Percentiles rank a stretch among this genome's conserved stretches.
Conservation (phyloP, 179 eudicot genomes). For the Heliamphora pulchella region DNA sequence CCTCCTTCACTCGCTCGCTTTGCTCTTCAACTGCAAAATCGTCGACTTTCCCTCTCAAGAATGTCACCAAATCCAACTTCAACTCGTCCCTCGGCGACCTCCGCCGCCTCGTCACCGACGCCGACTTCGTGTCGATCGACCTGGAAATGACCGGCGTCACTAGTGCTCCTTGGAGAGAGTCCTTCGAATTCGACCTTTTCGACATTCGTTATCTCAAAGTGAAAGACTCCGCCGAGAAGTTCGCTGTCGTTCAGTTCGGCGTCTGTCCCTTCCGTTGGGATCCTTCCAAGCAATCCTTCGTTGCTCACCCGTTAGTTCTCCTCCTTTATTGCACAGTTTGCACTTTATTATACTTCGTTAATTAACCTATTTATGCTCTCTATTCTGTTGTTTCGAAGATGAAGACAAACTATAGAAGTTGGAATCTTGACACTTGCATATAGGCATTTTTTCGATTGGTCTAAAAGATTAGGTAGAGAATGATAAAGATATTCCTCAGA, state of each 20-base stretch:
- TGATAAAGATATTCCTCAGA: too few relatives aligned
- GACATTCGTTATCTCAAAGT: slow-evolving; percentile 75
- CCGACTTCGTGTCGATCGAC: slow-evolving; percentile 73
- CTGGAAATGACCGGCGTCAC: slow-evolving; percentile 85
- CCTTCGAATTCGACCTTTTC: slow-evolving; percentile 59
- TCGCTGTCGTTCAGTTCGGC: slow-evolving; percentile 87
- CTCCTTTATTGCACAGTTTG: background rate
- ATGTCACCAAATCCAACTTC: slow-evolving; percentile 79
- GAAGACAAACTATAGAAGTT: background rate
- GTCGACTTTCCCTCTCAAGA: slow-evolving; percentile 49
- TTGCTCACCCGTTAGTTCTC: slow-evolving; percentile 77
- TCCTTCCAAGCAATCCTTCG: slow-evolving; percentile 33
- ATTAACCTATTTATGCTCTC: background rate
- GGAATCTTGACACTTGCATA: too few relatives aligned
- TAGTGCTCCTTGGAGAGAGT: slow-evolving; percentile 90
- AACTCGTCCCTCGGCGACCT: slow-evolving; percentile 48
- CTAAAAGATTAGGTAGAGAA: too few relatives aligned
- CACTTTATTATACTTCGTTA: background rate
- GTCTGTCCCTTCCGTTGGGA: slow-evolving; percentile 99
- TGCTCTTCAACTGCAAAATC: slow-evolving; percentile 22
- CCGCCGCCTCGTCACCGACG: slow-evolving; percentile 44
- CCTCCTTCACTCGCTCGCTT: slow-evolving; percentile 9
- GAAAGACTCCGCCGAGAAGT: slow-evolving; percentile 84
- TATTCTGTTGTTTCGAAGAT: background rate
- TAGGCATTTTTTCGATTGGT: too few relatives aligned